Evolutionary conservation across 2,329 filamentous ascomycete genomes (phyloP).

Genomic region (Cladophialophora bantiana): DNA sequence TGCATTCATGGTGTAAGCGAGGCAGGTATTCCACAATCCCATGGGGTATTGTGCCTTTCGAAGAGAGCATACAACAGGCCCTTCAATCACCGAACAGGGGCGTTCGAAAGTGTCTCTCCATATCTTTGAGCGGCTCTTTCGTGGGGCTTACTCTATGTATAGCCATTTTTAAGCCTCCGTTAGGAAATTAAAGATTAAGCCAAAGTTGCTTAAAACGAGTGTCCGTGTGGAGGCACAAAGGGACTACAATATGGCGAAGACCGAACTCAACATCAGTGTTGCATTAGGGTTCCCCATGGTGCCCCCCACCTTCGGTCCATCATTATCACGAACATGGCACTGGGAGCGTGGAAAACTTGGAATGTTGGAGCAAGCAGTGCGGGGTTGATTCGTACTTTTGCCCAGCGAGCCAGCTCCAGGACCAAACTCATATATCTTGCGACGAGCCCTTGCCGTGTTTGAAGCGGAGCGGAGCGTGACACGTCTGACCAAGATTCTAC

Average conservation of each 20-base stretch:
- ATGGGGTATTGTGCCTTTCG: background rate
- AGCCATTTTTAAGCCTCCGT: background rate
- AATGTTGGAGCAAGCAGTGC: background rate
- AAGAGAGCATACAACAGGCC: background rate
- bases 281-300: constrained; percentile 2
- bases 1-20: constrained; percentile 7
- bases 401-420: background rate
- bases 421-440: background rate
- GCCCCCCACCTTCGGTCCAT: constrained; percentile 2
- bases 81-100: background rate
- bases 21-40: background rate
- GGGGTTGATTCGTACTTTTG: constrained; percentile 5
- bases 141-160: background rate
- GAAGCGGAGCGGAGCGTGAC: constrained; percentile 2
- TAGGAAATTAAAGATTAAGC: background rate
- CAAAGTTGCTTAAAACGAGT: too few relatives aligned
- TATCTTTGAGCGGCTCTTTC: too few relatives aligned
- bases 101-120: background rate
- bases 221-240: background rate
- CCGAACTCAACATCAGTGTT: background rate
- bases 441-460: background rate
- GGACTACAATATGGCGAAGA: background rate
- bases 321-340: background rate
- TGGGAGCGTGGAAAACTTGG: background rate
- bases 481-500: background rate